Base-by-base conservation (phyloP, 371 early-diverging fungal species). In the Mucor saturninus region DNA sequence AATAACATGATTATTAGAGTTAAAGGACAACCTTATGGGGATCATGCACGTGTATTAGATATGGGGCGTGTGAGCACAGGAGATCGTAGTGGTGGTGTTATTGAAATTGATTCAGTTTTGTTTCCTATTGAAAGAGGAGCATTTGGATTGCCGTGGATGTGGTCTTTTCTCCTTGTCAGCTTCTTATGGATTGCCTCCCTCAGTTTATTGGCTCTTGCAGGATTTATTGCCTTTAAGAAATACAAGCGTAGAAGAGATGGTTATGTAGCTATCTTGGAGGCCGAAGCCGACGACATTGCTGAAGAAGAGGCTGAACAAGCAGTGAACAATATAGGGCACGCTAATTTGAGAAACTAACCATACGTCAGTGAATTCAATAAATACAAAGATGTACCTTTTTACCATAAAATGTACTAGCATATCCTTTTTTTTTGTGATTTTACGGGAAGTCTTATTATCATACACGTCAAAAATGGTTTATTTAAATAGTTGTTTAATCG, bases 51-150 rank as follows among this genome's bases (percentile, higher is more conserved):
- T 35, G 71, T 74, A 37, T 56, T 76, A 29, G 71, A 70, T 39
- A 65, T 51, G 2, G 75, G 75, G 0, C 65, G 66, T 30, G 68
- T 75, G 0, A 69, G 69, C 7, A 55, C 62, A 2, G 61, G 70
- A 2, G 67, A 73, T 45, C 59, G 74, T 3, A 58, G 61, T 15
- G 80, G 80, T 26, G 74, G 74, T 29, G 73, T 80, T 3, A 42
- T 80, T 15, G 72, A 69, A 28, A 75, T 80, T 42, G 80, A 80
- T 56, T 31, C 64, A 2, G 77, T 80, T 29, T 55, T 80, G 7
- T 54, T 74, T 9, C 80, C 80, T 13, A 69, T 83, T 5, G 71
- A 69, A 35, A 64, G 72, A 35, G 74, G 75, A 0, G 42, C 64
- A 13, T 74, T 74, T 63, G 81, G 77, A 0, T 55, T 77, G 6